Conservation (phyloP, 345 rosid species). For the Anacardium occidentale region DNA sequence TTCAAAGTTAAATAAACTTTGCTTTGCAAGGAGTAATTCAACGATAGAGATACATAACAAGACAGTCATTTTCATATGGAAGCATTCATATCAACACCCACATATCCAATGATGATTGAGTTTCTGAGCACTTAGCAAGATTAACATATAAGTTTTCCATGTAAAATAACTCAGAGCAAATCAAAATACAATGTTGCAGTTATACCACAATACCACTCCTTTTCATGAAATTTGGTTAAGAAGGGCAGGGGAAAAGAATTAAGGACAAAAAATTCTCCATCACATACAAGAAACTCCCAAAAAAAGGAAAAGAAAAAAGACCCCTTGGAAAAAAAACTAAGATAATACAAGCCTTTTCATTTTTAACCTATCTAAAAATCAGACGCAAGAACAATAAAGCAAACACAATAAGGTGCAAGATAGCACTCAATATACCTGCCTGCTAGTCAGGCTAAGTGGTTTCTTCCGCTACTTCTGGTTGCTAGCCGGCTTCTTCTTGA, state of each 20-base stretch:
- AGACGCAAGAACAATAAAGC: conserved; percentile 29
- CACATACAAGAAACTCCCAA: conserved; percentile 35
- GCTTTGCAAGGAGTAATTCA: neutral
- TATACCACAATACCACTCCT: conserved; percentile 25
- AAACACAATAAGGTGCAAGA: conserved; percentile 39
- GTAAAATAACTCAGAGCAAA: conserved; percentile 17
- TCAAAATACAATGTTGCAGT: conserved; percentile 25
- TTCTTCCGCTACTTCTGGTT: conserved; percentile 52
- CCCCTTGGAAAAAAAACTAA: conserved; percentile 20
- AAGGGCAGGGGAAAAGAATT: conserved; percentile 23
- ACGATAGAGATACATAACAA: neutral
- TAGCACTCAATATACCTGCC: conserved; percentile 34
- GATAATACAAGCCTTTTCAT: conserved; percentile 41
- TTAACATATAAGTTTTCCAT: conserved; percentile 1
- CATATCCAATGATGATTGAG: neutral
- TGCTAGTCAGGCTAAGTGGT: conserved; percentile 20
- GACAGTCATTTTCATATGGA: neutral
- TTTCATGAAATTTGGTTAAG: conserved; percentile 28
- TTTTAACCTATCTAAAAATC: conserved; percentile 36
- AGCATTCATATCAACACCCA: neutral
- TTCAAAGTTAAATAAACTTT: neutral
- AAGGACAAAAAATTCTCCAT: conserved; percentile 28
- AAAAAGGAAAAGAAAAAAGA: conserved; percentile 1
- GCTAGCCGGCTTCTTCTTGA: conserved; percentile 80
- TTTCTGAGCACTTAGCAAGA: neutral